Evolutionary conservation across 2,329 filamentous ascomycete genomes (phyloP).

Genomic region (Cercospora sp.): DNA sequence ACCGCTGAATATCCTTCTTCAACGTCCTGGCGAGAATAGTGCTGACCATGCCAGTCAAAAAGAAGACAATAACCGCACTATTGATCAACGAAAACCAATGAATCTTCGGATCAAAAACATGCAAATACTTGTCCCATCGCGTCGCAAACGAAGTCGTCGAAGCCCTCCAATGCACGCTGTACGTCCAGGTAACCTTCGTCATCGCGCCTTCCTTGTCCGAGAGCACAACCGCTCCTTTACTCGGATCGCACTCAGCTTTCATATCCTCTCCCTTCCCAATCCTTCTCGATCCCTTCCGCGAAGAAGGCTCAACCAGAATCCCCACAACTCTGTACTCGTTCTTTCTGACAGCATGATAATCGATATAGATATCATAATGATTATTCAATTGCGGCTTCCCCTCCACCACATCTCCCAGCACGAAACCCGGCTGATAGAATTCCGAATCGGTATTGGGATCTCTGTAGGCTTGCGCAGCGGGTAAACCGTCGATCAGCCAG

Average conservation of each 20-base stretch:
- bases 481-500: slow-evolving; percentile 92
- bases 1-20: slow-evolving; percentile 91
- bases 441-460: slow-evolving; percentile 74
- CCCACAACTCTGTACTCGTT: slow-evolving; percentile 85
- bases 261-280: slow-evolving; percentile 51
- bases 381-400: slow-evolving; percentile 73
- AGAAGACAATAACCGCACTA: slow-evolving; percentile 90
- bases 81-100: slow-evolving; percentile 99
- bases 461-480: slow-evolving; percentile 78
- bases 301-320: slow-evolving; percentile 81
- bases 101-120: slow-evolving; percentile 96
- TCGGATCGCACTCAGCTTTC: slow-evolving; percentile 61
- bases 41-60: slow-evolving; percentile 85
- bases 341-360: slow-evolving; percentile 79
- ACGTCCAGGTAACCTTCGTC: slow-evolving; percentile 79
- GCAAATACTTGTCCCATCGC: slow-evolving; percentile 97
- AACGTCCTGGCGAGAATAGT: slow-evolving; percentile 88
- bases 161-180: slow-evolving; percentile 84
- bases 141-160: slow-evolving; percentile 91
- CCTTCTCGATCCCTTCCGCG: slow-evolving; percentile 59
- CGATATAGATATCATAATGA: slow-evolving; percentile 90
- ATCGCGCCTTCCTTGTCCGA: slow-evolving; percentile 55
- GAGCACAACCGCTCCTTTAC: slow-evolving; percentile 62
- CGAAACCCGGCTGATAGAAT: slow-evolving; percentile 91
- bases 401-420: slow-evolving; percentile 61